Evolutionary conservation across 768 basidiomycete genomes (phyloP), one percentile per base, ranked within the genome.

Genomic region (Hypsizygus marmoreus): DNA sequence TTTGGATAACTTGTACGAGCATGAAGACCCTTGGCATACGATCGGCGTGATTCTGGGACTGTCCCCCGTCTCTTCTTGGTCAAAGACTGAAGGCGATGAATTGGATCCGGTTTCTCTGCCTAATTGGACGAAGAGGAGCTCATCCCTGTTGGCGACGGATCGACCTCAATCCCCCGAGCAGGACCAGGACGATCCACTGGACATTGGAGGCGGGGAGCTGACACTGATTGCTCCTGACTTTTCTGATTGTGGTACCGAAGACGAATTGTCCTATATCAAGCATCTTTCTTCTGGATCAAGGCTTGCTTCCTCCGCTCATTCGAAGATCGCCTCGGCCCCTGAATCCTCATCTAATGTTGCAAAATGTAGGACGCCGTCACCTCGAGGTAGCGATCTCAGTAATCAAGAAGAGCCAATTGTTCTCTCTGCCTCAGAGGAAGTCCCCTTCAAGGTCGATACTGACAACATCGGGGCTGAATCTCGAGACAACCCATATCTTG

Each of bases 21-120:
- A 72, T 41, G 51, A 60, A 25, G 70, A 76, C 51, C 76, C 76
- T 1, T 77, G 76, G 76, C 62, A 56, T 24, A 65, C 70, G 4
- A 65, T 76, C 19, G 76, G 74, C 10, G 61, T 62, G 6, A 66
- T 76, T 39, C 65, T 77, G 8, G 73, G 73, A 7, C 30, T 71
- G 0, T 47, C 56, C 6, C 54, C 56, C 13, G 25, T 7, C 9
- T 40, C 41, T 11, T 28, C 31, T 17, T 23, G 17, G 12, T 8
- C 26, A 13, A 11, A 31, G 17, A 17, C 22, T 13, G 37, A 25
- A 6, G 43, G 43, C 19, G 16, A 16, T 24, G 9, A 35, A 12
- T 11, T 40, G 17, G 41, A 44, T 4, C 23, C 28, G 34, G 26
- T 8, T 29, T 23, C 22, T 28, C 30, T 11, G 6, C 16, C 24